Evolutionary conservation across 768 basidiomycete genomes (phyloP).

Genomic region (Nevesoporus exiguus): DNA sequence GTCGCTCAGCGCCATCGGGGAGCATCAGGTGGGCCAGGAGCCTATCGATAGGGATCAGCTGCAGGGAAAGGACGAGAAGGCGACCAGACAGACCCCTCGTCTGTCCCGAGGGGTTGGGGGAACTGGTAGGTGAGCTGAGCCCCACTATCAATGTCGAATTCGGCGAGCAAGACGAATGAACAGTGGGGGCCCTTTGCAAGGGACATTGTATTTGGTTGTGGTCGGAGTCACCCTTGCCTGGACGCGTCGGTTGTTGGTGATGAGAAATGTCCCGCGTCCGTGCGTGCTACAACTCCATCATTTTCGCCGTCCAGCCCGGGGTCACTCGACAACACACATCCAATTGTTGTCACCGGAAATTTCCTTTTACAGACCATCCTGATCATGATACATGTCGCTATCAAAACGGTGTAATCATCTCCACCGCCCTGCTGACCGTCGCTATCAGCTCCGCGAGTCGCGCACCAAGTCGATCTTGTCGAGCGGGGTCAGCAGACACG

Average conservation of each 20-base stretch:
- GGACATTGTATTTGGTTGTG: constrained; percentile 36
- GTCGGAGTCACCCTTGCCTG: not conserved
- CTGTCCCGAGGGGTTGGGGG: constrained; percentile 88
- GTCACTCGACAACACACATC: constrained; percentile 9
- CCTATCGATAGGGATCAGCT: constrained; percentile 38
- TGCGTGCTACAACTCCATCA: constrained; percentile 7
- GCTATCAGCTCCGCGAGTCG: constrained; percentile 27
- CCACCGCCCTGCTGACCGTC: constrained; percentile 26
- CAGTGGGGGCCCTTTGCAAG: constrained; percentile 66
- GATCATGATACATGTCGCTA: not conserved
- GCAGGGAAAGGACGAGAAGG: not conserved
- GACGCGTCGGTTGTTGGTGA: not conserved
- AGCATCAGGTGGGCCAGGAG: constrained; percentile 97
- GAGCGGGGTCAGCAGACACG: constrained; percentile 14
- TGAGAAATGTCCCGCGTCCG: constrained; percentile 8
- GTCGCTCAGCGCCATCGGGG: constrained; percentile 95
- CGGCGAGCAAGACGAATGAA: constrained; percentile 94
- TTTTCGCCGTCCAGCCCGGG: constrained; percentile 9
- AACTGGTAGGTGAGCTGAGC: constrained; percentile 95
- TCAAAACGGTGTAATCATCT: constrained; percentile 20
- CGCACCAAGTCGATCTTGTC: constrained; percentile 22
- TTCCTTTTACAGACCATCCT: constrained; percentile 27
- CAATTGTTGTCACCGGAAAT: constrained; percentile 12
- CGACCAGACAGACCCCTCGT: constrained; percentile 73
- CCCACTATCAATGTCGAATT: constrained; percentile 96